Percentiles rank a stretch among this genome's conserved stretches.
Conservation (phyloP, 2,329 filamentous ascomycete species). For the Botrytis cinerea region DNA sequence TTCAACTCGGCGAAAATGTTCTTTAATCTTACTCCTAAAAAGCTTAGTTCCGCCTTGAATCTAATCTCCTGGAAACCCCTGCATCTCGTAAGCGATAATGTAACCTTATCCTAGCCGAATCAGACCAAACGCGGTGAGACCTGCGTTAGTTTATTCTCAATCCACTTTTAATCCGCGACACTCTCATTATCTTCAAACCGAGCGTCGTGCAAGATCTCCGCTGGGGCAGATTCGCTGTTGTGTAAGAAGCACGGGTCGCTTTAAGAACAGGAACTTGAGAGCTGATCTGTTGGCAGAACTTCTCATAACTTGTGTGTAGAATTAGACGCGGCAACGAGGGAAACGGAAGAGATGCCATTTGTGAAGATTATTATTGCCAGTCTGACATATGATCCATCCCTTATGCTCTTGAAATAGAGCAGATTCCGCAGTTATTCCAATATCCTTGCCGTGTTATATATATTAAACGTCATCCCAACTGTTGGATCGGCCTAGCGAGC, state of each 20-base stretch:
- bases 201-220: background rate
- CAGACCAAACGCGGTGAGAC: background rate
- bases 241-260: background rate
- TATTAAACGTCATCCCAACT: background rate
- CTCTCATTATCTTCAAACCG: background rate
- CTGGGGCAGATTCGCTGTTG: background rate
- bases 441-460: background rate
- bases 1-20: background rate
- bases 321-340: background rate
- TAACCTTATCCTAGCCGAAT: background rate
- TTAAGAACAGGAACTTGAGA: background rate
- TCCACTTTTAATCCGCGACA: background rate
- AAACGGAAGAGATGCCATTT: background rate
- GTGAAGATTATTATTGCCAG: background rate
- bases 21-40: background rate
- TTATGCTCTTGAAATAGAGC: no score
- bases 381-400: background rate
- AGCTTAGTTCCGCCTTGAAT: background rate
- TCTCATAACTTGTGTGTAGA: background rate
- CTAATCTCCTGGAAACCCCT: background rate
- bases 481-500: background rate
- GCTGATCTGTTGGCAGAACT: background rate
- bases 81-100: background rate
- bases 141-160: slow-evolving; percentile 4
- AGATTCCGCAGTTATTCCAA: no score